These are phyloP conservation scores for Nicotiana rustica DNA, from an alignment of 305 asterid genomes.

Conservation along the genomic window DNA sequence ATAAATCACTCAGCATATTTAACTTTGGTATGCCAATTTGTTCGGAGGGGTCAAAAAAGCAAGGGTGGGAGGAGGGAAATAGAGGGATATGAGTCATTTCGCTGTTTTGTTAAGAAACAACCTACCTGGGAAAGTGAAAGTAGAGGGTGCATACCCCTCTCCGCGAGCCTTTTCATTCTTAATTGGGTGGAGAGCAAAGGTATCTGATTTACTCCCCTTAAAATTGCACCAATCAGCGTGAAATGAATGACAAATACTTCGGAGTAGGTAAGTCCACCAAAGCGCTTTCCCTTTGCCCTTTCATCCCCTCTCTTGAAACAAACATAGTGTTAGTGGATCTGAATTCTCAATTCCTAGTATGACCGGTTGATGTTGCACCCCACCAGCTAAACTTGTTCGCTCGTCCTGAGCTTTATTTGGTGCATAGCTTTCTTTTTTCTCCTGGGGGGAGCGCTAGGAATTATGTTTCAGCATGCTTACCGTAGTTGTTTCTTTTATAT, in stretches of 20 bases:
- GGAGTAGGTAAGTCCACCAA: too few species aligned
- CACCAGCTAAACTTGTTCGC: constrained; percentile 6
- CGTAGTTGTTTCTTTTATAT: not conserved
- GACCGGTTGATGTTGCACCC: not conserved
- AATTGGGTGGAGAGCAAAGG: not conserved
- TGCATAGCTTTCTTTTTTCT: not conserved
- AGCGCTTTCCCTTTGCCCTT: too few species aligned
- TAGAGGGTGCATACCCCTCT: constrained; percentile 11
- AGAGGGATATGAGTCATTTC: not conserved
- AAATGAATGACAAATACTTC: too few species aligned
- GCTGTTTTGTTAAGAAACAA: constrained; percentile 18
- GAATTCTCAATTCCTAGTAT: constrained; percentile 6
- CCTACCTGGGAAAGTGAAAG: not conserved
- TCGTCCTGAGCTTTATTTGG: not conserved
- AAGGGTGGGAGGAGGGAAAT: not conserved
- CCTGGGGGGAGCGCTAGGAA: constrained; percentile 14
- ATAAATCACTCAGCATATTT: not conserved
- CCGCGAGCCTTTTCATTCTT: not conserved
- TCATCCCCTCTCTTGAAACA: too few species aligned
- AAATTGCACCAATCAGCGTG: too few species aligned
- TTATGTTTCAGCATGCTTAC: constrained; percentile 23
- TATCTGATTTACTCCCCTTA: not conserved
- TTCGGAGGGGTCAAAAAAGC: not conserved
- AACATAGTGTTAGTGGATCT: not conserved
- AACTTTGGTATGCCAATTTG: not conserved